Percentiles rank a stretch among this genome's conserved stretches.
phyloP scores from a whole-genome alignment of 768 basidiomycete genomes.

The Psilocybe azurescens region DNA sequence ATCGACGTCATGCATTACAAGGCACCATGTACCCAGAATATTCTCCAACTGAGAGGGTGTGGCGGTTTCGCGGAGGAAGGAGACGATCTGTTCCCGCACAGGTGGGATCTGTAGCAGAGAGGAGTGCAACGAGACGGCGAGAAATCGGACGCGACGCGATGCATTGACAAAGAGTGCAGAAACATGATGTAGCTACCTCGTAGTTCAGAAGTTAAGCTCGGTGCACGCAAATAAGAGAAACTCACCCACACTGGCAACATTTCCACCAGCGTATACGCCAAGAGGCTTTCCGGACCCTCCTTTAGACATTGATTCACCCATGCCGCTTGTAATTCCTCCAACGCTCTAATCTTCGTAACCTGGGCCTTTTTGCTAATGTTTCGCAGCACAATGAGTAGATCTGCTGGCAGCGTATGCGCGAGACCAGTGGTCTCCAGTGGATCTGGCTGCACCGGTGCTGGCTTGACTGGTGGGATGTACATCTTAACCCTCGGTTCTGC shows the following conservation, averaged over 20 bases:
- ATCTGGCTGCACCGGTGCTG: conserved; percentile 74
- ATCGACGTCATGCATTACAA: conserved; percentile 76
- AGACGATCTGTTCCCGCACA: conserved; percentile 52
- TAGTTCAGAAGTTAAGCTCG: conserved; percentile 6
- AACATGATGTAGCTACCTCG: conserved; percentile 81
- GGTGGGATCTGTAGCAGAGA: conserved; percentile 63
- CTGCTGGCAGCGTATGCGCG: conserved; percentile 74
- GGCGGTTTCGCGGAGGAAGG: conserved; percentile 53
- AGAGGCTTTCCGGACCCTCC: conserved; percentile 45
- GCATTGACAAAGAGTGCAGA: conserved; percentile 82
- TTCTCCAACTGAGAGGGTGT: conserved; percentile 56
- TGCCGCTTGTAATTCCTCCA: conserved; percentile 78
- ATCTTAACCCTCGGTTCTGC: conserved; percentile 83
- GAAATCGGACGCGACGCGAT: conserved; percentile 72
- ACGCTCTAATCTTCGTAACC: conserved; percentile 80
- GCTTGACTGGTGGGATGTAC: conserved; percentile 88
- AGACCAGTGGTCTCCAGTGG: conserved; percentile 88
- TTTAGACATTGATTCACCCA: conserved; percentile 66
- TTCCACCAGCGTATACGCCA: conserved; percentile 49
- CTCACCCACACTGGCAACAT: conserved; percentile 94
- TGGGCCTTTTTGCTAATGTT: conserved; percentile 89
- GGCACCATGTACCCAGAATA: conserved; percentile 75
- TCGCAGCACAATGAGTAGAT: conserved; percentile 81
- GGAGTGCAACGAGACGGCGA: conserved; percentile 65
- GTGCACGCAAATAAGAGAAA: conserved; percentile 18